Conservation (phyloP, 306 rosid species). For the Sophora flavescens region DNA sequence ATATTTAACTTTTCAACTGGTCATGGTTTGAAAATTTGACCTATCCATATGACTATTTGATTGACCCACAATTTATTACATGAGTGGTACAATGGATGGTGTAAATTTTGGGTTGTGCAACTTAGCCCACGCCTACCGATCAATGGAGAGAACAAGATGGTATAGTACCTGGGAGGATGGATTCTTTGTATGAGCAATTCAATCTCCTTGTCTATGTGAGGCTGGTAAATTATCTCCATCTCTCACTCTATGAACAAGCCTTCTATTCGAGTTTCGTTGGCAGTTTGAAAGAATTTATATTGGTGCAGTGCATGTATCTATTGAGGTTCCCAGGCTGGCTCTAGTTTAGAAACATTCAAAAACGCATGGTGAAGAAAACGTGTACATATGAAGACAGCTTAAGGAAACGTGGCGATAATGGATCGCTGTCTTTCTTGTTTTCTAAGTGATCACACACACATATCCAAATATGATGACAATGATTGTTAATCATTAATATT, state of each 20-base stretch:
- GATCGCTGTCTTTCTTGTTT: slow-evolving; percentile 38
- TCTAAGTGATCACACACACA: slow-evolving; percentile 29
- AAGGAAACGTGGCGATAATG: slow-evolving; percentile 33
- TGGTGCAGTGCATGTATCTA: slow-evolving; percentile 14
- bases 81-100: no score
- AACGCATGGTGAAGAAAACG: slow-evolving; percentile 25
- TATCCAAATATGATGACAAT: not conserved
- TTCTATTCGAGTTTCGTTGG: slow-evolving; percentile 26
- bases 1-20: no score
- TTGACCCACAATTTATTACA: no score
- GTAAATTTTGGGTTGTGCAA: no score
- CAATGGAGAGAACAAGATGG: no score
- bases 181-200: slow-evolving; percentile 74
- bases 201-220: slow-evolving; percentile 60
- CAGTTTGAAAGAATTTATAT: not conserved
- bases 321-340: slow-evolving; percentile 32
- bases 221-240: slow-evolving; percentile 59
- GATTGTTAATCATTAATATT: slow-evolving; percentile 4
- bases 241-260: slow-evolving; percentile 5
- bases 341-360: slow-evolving; percentile 26
- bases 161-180: slow-evolving; percentile 68
- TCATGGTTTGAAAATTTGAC: no score
- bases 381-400: not conserved
- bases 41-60: no score
- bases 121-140: no score